Evolutionary conservation across 768 basidiomycete genomes (phyloP).

Genomic region (Termitomyces sp.): DNA sequence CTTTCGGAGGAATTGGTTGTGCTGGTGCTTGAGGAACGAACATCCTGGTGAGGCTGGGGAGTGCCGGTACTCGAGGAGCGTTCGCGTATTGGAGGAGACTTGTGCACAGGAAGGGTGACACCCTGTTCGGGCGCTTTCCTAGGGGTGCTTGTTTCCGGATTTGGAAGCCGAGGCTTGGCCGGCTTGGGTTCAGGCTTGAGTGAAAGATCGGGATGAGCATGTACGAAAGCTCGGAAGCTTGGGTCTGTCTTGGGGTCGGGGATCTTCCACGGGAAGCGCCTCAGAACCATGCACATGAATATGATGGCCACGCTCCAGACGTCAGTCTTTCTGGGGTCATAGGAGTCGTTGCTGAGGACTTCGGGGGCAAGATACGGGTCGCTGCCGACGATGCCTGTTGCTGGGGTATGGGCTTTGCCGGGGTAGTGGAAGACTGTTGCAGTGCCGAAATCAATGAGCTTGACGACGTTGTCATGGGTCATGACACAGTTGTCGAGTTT

Average conservation of each 20-base stretch:
- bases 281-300: slow-evolving; percentile 97
- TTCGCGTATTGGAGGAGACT: slow-evolving; percentile 21
- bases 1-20: slow-evolving; percentile 37
- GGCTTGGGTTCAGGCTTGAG: slow-evolving; percentile 37
- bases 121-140: slow-evolving; percentile 22
- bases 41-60: slow-evolving; percentile 19
- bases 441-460: slow-evolving; percentile 99
- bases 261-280: slow-evolving; percentile 98
- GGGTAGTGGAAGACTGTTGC: slow-evolving; percentile 99
- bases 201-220: slow-evolving; percentile 85
- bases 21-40: slow-evolving; percentile 26
- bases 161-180: slow-evolving; percentile 13
- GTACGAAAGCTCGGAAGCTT: slow-evolving; percentile 86
- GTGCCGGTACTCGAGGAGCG: slow-evolving; percentile 29
- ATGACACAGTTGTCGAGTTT: slow-evolving; percentile 99
- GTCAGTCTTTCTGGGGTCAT: slow-evolving; percentile 96
- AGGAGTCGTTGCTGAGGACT: slow-evolving; percentile 71
- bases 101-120: slow-evolving; percentile 27
- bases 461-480: slow-evolving; percentile 91
- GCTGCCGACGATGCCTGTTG: slow-evolving; percentile 90
- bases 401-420: slow-evolving; percentile 73
- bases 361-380: slow-evolving; percentile 99
- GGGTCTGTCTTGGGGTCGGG: slow-evolving; percentile 92
- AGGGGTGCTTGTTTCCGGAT: slow-evolving; percentile 7
- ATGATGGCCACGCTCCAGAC: slow-evolving; percentile 99